A percentile compares a stretch with the other conserved stretches of the same genome.
Conservation (phyloP, 768 basidiomycete species). For the Asterophora lycoperdoides region DNA sequence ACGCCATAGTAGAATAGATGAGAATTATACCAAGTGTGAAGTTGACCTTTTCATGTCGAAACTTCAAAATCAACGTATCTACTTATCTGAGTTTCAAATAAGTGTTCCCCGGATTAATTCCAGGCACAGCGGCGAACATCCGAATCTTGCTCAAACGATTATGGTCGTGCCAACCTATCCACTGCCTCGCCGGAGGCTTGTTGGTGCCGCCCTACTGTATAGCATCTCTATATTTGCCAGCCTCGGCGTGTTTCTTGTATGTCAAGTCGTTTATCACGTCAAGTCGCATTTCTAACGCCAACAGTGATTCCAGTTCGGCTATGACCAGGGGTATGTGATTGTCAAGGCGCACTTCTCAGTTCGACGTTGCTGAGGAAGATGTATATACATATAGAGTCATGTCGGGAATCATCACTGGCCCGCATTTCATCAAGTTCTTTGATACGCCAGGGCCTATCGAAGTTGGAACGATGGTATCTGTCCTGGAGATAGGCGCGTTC, state of each 20-base stretch:
- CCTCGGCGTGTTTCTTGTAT: slow-evolving; percentile 71
- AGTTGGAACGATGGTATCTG: slow-evolving; percentile 87
- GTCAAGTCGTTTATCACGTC: slow-evolving; percentile 20
- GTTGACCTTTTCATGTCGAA: no score
- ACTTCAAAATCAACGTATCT: no score
- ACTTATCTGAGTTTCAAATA: no score
- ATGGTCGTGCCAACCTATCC: slow-evolving; percentile 26
- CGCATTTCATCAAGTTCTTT: slow-evolving; percentile 76
- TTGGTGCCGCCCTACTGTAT: slow-evolving; percentile 67
- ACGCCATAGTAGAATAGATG: no score
- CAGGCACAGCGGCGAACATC: no score
- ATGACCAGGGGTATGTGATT: slow-evolving; percentile 78
- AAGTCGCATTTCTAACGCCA: no score
- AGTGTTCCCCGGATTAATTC: no score
- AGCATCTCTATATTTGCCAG: slow-evolving; percentile 72
- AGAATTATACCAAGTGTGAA: no score
- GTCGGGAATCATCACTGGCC: slow-evolving; percentile 82
- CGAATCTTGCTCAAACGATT: not conserved
- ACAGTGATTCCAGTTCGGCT: slow-evolving; percentile 50
- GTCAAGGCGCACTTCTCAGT: not conserved
- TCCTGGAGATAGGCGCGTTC: slow-evolving; percentile 83
- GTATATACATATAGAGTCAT: slow-evolving; percentile 57
- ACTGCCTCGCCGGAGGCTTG: slow-evolving; percentile 45
- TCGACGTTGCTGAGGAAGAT: not conserved
- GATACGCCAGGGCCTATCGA: slow-evolving; percentile 60